Evolutionary conservation across 2,329 filamentous ascomycete genomes (phyloP).

Genomic region (Beauveria sp.): DNA sequence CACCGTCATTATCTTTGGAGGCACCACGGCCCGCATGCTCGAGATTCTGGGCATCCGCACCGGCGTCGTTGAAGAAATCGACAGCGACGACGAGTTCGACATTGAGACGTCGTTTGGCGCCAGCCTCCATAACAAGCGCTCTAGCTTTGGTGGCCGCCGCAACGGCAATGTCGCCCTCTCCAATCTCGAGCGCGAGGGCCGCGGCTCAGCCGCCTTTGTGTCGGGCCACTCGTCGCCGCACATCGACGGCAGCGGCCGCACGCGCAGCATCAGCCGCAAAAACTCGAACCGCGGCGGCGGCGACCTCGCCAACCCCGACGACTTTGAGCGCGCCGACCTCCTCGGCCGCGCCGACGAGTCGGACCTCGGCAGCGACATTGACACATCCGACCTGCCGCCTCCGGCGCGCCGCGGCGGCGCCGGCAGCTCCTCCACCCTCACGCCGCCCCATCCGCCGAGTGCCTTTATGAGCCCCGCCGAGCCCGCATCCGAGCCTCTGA

Average conservation of each 20-base stretch:
- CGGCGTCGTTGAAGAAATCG: constrained; percentile 91
- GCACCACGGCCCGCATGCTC: constrained; percentile 93
- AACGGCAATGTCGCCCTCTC: constrained; percentile 54
- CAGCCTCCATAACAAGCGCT: constrained; percentile 73
- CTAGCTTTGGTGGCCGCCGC: constrained; percentile 64
- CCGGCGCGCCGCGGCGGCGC: constrained; percentile 34
- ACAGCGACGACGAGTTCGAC: constrained; percentile 97
- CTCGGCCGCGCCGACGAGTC: constrained; percentile 47
- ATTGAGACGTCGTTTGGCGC: constrained; percentile 65
- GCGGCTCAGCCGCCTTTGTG: constrained; percentile 39
- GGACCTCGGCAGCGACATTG: constrained; percentile 56
- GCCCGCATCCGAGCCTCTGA: constrained; percentile 40
- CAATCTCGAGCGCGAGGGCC: constrained; percentile 33
- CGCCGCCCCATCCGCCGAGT: constrained; percentile 20
- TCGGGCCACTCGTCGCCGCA: constrained; percentile 47
- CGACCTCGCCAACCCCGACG: constrained; percentile 27
- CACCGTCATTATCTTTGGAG: constrained; percentile 97
- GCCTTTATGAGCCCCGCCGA: constrained; percentile 23
- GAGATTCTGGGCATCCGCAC: constrained; percentile 96
- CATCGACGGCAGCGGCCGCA: constrained; percentile 26
- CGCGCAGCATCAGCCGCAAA: constrained; percentile 46
- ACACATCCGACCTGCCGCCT: constrained; percentile 59
- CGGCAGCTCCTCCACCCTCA: constrained; percentile 17
- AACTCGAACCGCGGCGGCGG: constrained; percentile 25
- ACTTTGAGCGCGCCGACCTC: constrained; percentile 50